Conservation (phyloP, 2,329 filamentous ascomycete genomes). For the Plenodomus tracheiphilus region DNA sequence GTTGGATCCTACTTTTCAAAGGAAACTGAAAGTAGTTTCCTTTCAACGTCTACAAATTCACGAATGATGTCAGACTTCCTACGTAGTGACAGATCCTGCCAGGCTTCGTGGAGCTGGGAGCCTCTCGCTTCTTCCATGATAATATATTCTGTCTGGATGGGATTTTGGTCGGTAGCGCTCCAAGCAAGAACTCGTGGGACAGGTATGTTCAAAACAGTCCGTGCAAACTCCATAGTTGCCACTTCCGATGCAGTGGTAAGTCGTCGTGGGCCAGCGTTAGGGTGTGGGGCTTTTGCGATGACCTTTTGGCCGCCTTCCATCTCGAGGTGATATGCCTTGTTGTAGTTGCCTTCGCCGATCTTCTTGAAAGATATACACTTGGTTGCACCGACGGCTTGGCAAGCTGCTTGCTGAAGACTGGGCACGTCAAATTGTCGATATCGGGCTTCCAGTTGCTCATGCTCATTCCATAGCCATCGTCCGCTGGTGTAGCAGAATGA, state of each 20-base stretch:
- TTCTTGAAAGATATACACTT: conserved; percentile 19
- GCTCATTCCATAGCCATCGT: conserved; percentile 28
- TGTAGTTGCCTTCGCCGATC: conserved; percentile 27
- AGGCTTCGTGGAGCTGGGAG: conserved; percentile 24
- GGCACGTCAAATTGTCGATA: conserved; percentile 21
- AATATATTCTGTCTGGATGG: conserved; percentile 36
- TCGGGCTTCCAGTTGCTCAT: conserved; percentile 20
- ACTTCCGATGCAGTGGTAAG: conserved; percentile 32
- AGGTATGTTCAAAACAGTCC: conserved; percentile 24
- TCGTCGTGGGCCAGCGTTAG: conserved; percentile 23
- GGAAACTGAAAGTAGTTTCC: conserved; percentile 29
- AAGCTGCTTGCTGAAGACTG: conserved; percentile 20
- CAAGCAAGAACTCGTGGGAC: conserved; percentile 31
- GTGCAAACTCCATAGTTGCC: conserved; percentile 32
- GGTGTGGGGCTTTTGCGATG: conserved; percentile 31
- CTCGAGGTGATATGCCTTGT: conserved; percentile 21
- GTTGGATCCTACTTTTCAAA: conserved; percentile 29
- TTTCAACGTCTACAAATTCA: conserved; percentile 35
- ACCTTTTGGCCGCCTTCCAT: conserved; percentile 25
- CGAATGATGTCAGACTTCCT: conserved; percentile 25
- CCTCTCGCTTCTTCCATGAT: conserved; percentile 38
- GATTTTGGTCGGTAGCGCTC: conserved; percentile 26
- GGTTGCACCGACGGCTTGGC: conserved; percentile 14
- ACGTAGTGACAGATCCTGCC: conserved; percentile 23
- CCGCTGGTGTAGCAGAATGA: conserved; percentile 29